These are phyloP conservation scores for Leishmania tarentolae DNA, from an alignment of 208 protist genomes.

Conservation along the genomic window DNA sequence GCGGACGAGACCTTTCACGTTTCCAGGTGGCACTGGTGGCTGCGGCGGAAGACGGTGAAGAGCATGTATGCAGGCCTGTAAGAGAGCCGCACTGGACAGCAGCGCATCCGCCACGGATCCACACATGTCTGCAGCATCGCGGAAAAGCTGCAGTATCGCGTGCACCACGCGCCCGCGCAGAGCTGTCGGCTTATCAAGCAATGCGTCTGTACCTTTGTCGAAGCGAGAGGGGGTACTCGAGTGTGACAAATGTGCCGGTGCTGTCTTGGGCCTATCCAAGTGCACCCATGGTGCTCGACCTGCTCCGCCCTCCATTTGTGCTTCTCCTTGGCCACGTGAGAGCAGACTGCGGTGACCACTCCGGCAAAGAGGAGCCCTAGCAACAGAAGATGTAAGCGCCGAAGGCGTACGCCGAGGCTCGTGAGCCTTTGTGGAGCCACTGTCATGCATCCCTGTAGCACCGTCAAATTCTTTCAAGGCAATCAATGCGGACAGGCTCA, in stretches of 20 bases:
- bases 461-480: constrained; percentile 4
- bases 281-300: neutral
- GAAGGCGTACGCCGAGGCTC: neutral
- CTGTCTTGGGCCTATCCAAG: neutral
- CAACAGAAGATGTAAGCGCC: neutral
- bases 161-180: constrained; percentile 14
- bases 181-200: neutral
- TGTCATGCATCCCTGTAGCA: neutral
- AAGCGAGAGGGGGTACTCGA: neutral
- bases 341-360: constrained; percentile 20
- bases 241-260: neutral
- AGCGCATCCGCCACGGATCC: constrained; percentile 18
- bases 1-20: neutral
- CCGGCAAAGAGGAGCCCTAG: neutral
- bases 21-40: neutral
- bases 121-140: constrained; percentile 18
- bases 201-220: neutral
- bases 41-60: neutral
- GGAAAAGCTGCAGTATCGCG: constrained; percentile 15
- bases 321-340: neutral
- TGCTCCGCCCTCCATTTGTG: neutral
- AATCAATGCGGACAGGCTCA: constrained; percentile 13
- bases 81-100: constrained; percentile 21
- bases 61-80: constrained; percentile 14
- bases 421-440: neutral